Evolutionary conservation across 2,329 filamentous ascomycete species (phyloP).

Genomic region (Exophiala sp.): DNA sequence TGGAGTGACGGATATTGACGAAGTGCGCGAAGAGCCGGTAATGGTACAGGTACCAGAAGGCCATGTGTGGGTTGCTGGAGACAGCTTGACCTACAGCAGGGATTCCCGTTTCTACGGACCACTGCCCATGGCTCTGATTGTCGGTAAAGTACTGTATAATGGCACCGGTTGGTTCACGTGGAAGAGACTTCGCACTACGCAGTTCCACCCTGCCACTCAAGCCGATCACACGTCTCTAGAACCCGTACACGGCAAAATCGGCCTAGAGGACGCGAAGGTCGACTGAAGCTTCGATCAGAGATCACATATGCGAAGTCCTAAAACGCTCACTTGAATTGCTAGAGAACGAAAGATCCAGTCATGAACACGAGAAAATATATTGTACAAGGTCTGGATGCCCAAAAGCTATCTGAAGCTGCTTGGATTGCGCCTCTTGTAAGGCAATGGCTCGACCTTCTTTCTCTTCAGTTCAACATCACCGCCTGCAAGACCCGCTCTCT

Average conservation of each 20-base stretch:
- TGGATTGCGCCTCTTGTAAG: slow-evolving; percentile 59
- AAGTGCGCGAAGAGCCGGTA: slow-evolving; percentile 29
- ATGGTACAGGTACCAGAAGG: slow-evolving; percentile 70
- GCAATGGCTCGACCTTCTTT: slow-evolving; percentile 67
- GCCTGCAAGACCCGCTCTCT: slow-evolving; percentile 68
- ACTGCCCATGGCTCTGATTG: slow-evolving; percentile 77
- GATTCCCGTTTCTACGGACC: slow-evolving; percentile 88
- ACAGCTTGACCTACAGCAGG: slow-evolving; percentile 78
- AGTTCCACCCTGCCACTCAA: slow-evolving; percentile 5
- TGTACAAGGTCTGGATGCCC: slow-evolving; percentile 32
- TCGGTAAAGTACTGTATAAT: slow-evolving; percentile 59
- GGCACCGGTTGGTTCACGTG: slow-evolving; percentile 24
- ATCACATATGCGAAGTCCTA: neutral
- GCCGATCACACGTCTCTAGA: neutral
- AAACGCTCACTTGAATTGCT: slow-evolving; percentile 21
- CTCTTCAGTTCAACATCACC: slow-evolving; percentile 81
- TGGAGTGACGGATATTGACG: slow-evolving; percentile 18
- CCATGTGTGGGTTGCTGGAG: slow-evolving; percentile 87
- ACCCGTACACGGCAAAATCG: neutral
- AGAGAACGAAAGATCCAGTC: neutral
- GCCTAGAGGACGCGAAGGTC: neutral
- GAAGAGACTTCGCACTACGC: slow-evolving; percentile 18
- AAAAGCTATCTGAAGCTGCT: slow-evolving; percentile 41
- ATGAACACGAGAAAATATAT: neutral
- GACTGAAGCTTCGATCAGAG: neutral